Percentiles rank a stretch among this genome's conserved stretches.
phyloP scores from a whole-genome alignment of 2,329 filamentous ascomycete genomes.

The Nemania sp. region DNA sequence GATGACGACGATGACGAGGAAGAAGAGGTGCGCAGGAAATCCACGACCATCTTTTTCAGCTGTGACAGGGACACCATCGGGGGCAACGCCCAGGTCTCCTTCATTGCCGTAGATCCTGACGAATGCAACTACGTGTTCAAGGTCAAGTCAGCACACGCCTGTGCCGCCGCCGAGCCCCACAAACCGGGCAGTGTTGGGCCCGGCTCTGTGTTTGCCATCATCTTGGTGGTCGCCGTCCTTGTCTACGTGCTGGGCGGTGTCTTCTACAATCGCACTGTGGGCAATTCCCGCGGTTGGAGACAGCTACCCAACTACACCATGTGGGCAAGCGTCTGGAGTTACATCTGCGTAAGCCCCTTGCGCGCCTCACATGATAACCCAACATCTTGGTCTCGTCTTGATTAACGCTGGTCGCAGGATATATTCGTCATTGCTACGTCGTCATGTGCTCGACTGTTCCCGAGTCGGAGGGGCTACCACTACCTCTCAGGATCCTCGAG shows the following conservation, averaged over 20 bases:
- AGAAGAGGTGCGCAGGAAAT: slow-evolving; percentile 61
- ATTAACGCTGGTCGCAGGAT: slow-evolving; percentile 49
- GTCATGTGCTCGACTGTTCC: slow-evolving; percentile 68
- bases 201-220: slow-evolving; percentile 83
- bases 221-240: slow-evolving; percentile 73
- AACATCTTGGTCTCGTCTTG: slow-evolving; percentile 17
- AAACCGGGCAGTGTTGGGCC: slow-evolving; percentile 73
- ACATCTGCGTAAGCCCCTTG: slow-evolving; percentile 70
- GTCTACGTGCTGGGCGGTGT: slow-evolving; percentile 92
- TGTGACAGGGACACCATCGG: slow-evolving; percentile 81
- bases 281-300: slow-evolving; percentile 91
- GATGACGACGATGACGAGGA: slow-evolving; percentile 32
- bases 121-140: slow-evolving; percentile 97
- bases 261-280: slow-evolving; percentile 92
- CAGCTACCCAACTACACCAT: slow-evolving; percentile 93
- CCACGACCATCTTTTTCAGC: slow-evolving; percentile 87
- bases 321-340: slow-evolving; percentile 86
- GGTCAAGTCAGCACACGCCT: slow-evolving; percentile 82
- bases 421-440: slow-evolving; percentile 70
- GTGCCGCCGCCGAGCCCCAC: slow-evolving; percentile 67
- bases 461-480: slow-evolving; percentile 68
- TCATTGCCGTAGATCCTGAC: slow-evolving; percentile 81
- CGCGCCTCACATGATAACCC: slow-evolving; percentile 5
- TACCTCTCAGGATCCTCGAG: slow-evolving; percentile 60
- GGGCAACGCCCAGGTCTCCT: slow-evolving; percentile 72